Percentiles rank a stretch among this genome's conserved stretches.
Evolutionary conservation across 2,329 filamentous ascomycete species (phyloP).

Genomic region (Sarocladium strictum): DNA sequence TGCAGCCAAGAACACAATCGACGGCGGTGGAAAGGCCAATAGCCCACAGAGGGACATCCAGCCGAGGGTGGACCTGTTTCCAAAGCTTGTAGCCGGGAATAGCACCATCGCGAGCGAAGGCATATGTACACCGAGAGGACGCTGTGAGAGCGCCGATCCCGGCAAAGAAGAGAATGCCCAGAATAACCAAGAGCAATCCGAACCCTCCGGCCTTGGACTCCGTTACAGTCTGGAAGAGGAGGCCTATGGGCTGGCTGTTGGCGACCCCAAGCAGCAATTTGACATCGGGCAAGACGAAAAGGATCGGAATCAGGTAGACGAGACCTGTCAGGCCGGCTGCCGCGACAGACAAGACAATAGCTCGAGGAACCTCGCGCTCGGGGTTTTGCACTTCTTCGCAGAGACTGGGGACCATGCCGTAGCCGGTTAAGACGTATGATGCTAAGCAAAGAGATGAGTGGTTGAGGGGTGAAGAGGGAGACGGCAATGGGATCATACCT

Average conservation of each 20-base stretch:
- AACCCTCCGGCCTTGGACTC: conserved; percentile 68
- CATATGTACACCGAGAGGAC: conserved; percentile 66
- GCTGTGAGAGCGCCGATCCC: conserved; percentile 72
- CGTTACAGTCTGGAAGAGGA: conserved; percentile 69
- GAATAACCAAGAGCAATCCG: conserved; percentile 67
- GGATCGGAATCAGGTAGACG: conserved; percentile 62
- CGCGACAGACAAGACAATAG: conserved; percentile 59
- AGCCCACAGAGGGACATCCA: conserved; percentile 66
- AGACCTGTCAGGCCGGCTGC: conserved; percentile 60
- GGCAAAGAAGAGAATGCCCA: conserved; percentile 71
- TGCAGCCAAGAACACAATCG: conserved; percentile 65
- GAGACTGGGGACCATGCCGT: conserved; percentile 48
- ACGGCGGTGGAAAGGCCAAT: conserved; percentile 62
- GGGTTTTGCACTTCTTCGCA: conserved; percentile 55
- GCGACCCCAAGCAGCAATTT: conserved; percentile 55
- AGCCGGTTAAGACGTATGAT: conserved; percentile 36
- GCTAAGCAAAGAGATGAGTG: conserved; percentile 17
- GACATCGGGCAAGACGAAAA: conserved; percentile 69
- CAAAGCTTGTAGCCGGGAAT: conserved; percentile 64
- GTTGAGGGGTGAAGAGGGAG: neutral
- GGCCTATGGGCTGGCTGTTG: conserved; percentile 68
- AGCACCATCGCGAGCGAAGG: conserved; percentile 68
- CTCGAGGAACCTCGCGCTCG: conserved; percentile 55
- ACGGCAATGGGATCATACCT: conserved; percentile 20
- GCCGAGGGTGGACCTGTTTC: conserved; percentile 55